Conservation (phyloP, 352 stramenopile species). For the Phytophthora parvispora region DNA sequence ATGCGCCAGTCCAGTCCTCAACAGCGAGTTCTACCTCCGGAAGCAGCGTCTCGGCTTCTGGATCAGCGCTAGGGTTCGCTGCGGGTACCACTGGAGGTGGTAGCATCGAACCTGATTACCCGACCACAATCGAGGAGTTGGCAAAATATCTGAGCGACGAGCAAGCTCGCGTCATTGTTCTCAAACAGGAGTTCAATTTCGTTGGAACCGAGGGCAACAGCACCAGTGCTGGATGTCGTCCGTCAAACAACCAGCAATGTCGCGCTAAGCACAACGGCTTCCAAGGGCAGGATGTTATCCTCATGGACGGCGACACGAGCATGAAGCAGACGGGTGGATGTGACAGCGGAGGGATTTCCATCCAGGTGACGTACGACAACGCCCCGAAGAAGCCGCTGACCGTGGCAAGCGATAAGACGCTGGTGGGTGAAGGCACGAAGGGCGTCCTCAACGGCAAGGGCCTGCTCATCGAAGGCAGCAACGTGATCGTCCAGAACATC, state of each 20-base stretch:
- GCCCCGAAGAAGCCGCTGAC: slow-evolving; percentile 18
- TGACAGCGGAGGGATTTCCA: slow-evolving; percentile 21
- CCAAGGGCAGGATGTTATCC: slow-evolving; percentile 39
- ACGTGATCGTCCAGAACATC: slow-evolving; percentile 65
- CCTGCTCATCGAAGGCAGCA: slow-evolving; percentile 28
- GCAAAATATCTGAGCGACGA: slow-evolving; percentile 32
- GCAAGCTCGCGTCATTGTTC: slow-evolving; percentile 32
- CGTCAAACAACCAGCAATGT: slow-evolving; percentile 25
- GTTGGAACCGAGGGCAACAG: slow-evolving; percentile 22
- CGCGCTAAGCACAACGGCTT: slow-evolving; percentile 39
- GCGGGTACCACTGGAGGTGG: slow-evolving; percentile 20
- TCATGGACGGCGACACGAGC: slow-evolving; percentile 9
- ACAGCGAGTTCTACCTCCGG: not conserved
- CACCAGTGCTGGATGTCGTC: slow-evolving; percentile 23
- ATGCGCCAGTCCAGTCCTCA: not conserved
- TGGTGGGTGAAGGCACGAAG: slow-evolving; percentile 22
- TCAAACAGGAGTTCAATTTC: slow-evolving; percentile 39
- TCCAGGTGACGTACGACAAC: slow-evolving; percentile 36
- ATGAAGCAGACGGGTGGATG: slow-evolving; percentile 25
- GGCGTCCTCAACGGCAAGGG: slow-evolving; percentile 27
- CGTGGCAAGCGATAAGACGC: slow-evolving; percentile 24
- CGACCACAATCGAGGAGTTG: slow-evolving; percentile 33
- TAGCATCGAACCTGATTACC: slow-evolving; percentile 25
- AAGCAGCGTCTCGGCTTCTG: too few species aligned
- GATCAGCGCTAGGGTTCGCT: slow-evolving; percentile 13